Conservation (phyloP, 139 green algal genomes). For the Chlamydomonas sphaeroides region DNA sequence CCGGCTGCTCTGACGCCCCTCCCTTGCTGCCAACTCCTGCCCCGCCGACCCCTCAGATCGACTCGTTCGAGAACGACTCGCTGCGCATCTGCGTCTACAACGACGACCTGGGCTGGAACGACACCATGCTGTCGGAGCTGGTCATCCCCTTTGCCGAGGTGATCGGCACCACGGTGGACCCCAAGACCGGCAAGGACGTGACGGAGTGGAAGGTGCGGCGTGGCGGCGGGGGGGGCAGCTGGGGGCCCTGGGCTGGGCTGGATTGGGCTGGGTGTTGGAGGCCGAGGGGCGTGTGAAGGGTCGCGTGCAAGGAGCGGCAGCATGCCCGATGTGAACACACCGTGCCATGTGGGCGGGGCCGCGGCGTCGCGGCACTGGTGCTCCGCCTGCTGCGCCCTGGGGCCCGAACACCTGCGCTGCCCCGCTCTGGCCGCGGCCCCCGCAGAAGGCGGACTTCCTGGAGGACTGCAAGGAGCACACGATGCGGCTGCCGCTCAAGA, state of each 20-base stretch:
- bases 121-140: slow-evolving; percentile 26
- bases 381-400: no score
- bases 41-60: slow-evolving; percentile 62
- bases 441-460: slow-evolving; percentile 52
- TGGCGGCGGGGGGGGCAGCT: neutral
- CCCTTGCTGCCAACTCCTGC: no score
- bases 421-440: no score
- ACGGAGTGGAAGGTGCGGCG: slow-evolving; percentile 6
- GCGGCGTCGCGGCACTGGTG: no score
- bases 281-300: no score
- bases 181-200: slow-evolving; percentile 18
- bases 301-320: no score
- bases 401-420: no score
- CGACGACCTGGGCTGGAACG: slow-evolving; percentile 48
- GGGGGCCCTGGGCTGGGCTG: neutral
- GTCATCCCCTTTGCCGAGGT: slow-evolving; percentile 35
- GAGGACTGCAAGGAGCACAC: neutral
- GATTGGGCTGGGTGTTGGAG: no score
- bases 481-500: slow-evolving; percentile 36
- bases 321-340: no score
- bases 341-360: no score
- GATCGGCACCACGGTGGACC: neutral
- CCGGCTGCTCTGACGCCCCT: no score
- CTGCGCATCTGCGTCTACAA: slow-evolving; percentile 60
- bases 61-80: slow-evolving; percentile 65